phyloP scores from a whole-genome alignment of 2,329 filamentous ascomycete genomes.

The Claviceps sp. region DNA sequence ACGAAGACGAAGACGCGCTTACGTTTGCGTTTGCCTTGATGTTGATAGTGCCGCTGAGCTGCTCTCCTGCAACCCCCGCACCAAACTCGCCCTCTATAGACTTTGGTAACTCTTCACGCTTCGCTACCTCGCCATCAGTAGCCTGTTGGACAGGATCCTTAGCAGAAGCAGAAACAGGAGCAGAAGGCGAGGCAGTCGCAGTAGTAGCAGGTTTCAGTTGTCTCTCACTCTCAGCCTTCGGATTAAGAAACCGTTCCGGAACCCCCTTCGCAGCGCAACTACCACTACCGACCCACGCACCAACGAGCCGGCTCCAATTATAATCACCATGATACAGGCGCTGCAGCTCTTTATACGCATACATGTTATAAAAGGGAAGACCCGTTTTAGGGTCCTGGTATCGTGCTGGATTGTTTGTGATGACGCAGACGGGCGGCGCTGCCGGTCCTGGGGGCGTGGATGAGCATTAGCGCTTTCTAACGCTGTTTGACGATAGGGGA shows the following conservation, averaged over 20 bases:
- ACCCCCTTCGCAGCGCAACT: constrained; percentile 59
- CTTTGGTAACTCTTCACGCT: background rate
- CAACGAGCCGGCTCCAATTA: constrained; percentile 68
- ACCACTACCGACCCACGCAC: constrained; percentile 66
- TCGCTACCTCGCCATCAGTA: background rate
- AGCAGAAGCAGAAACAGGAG: no score
- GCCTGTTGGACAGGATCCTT: no score
- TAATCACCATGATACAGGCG: constrained; percentile 60
- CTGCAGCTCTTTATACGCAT: constrained; percentile 73
- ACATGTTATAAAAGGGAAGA: constrained; percentile 64
- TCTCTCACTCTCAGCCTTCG: constrained; percentile 4
- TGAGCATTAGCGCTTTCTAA: no score
- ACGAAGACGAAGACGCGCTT: no score
- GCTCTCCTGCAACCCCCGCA: background rate
- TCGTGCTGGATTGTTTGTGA: constrained; percentile 67
- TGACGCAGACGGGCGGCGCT: constrained; percentile 52
- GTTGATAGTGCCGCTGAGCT: no score
- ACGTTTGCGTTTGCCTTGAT: no score
- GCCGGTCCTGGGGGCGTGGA: constrained; percentile 29
- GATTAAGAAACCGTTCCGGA: constrained; percentile 56
- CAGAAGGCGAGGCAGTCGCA: background rate
- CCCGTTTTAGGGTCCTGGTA: constrained; percentile 80
- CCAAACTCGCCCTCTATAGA: background rate
- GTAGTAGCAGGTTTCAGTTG: background rate
- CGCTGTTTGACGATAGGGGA: background rate